Evolutionary conservation across 2,329 filamentous ascomycete species (phyloP).

Genomic region (Pyrenophora seminiperda): DNA sequence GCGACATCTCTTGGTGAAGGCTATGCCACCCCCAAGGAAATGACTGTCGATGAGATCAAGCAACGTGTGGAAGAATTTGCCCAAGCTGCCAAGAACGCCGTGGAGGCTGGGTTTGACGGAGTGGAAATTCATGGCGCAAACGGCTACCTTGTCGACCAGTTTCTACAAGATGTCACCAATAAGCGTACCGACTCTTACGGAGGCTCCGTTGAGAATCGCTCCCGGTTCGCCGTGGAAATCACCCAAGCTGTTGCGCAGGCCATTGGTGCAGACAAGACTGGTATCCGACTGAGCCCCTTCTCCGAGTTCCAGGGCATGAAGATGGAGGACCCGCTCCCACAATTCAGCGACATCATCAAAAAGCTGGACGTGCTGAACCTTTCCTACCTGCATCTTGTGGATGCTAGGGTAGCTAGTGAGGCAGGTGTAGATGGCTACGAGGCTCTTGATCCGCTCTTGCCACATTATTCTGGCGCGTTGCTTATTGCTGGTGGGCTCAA

Average conservation of each 20-base stretch:
- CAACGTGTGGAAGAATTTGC: slow-evolving; percentile 48
- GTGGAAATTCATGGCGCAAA: slow-evolving; percentile 65
- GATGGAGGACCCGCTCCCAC: slow-evolving; percentile 66
- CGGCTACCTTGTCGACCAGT: slow-evolving; percentile 71
- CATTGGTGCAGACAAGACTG: slow-evolving; percentile 62
- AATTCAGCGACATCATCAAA: slow-evolving; percentile 64
- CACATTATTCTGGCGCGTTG: slow-evolving; percentile 38
- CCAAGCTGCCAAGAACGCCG: slow-evolving; percentile 52
- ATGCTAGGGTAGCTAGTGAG: slow-evolving; percentile 60
- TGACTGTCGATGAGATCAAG: slow-evolving; percentile 50
- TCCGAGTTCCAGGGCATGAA: slow-evolving; percentile 66
- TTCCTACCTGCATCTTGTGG: slow-evolving; percentile 58
- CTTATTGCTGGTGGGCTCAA: slow-evolving; percentile 52
- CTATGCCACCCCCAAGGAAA: slow-evolving; percentile 49
- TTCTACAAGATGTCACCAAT: slow-evolving; percentile 65
- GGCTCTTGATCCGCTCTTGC: slow-evolving; percentile 30
- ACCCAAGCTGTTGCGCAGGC: slow-evolving; percentile 57
- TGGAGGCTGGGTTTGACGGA: slow-evolving; percentile 64
- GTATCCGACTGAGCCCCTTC: slow-evolving; percentile 66
- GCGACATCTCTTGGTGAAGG: slow-evolving; percentile 45
- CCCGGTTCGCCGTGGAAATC: slow-evolving; percentile 60
- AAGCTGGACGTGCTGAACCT: slow-evolving; percentile 60
- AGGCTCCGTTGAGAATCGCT: slow-evolving; percentile 58
- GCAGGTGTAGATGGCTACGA: slow-evolving; percentile 32
- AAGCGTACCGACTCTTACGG: slow-evolving; percentile 57